Evolutionary conservation across 768 basidiomycete genomes (phyloP).

Genomic region (Pleurotus djamor): DNA sequence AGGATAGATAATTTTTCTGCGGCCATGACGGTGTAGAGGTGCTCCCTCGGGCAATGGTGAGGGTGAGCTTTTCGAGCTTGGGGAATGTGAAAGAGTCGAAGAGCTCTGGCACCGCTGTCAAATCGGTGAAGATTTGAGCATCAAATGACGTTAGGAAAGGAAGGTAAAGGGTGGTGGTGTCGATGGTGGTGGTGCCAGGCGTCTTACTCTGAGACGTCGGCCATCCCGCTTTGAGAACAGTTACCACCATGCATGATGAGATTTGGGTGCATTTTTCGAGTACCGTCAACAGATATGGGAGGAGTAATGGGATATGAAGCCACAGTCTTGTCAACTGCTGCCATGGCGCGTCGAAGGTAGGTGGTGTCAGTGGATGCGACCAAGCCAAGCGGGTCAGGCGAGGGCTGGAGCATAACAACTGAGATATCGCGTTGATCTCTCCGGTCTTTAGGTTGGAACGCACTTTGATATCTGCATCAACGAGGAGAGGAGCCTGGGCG

Average conservation of each 20-base stretch:
- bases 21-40: slow-evolving; percentile 6
- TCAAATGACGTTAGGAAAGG: slow-evolving; percentile 6
- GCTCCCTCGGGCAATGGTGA: slow-evolving; percentile 4
- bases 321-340: slow-evolving; percentile 7
- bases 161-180: neutral
- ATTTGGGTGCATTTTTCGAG: neutral
- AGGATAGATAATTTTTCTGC: slow-evolving; percentile 1
- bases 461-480: neutral
- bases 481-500: neutral
- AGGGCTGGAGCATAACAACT: neutral
- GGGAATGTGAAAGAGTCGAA: slow-evolving; percentile 4
- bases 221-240: slow-evolving; percentile 3
- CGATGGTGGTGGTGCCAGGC: neutral
- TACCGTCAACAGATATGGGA: neutral
- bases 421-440: neutral
- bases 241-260: neutral
- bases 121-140: neutral
- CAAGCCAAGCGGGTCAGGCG: slow-evolving; percentile 1
- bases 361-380: slow-evolving; percentile 1
- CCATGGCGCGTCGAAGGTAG: neutral
- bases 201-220: neutral
- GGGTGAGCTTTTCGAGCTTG: slow-evolving; percentile 4
- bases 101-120: neutral
- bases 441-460: neutral
- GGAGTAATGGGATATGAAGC: slow-evolving; percentile 5